A percentile compares a stretch with the other conserved stretches of the same genome.
Evolutionary conservation across 164 flowering plant genomes (phyloP).

Genomic region (Platanus orientalis): DNA sequence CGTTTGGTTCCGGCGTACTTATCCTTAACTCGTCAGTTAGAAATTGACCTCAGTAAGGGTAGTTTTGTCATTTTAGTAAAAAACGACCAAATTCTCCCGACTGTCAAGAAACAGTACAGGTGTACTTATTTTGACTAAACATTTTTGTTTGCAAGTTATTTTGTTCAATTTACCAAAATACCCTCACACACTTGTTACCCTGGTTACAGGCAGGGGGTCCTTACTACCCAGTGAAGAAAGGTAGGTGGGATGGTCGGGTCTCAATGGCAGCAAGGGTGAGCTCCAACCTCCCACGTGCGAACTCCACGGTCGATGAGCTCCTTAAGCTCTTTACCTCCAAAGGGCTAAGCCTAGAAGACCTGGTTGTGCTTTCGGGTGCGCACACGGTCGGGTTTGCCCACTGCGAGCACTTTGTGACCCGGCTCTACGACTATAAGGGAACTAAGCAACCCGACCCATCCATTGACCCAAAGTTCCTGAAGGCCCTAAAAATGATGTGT

Average conservation of each 20-base stretch:
- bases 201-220: slow-evolving; percentile 81
- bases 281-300: slow-evolving; percentile 60
- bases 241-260: slow-evolving; percentile 73
- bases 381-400: slow-evolving; percentile 90
- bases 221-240: slow-evolving; percentile 72
- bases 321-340: slow-evolving; percentile 64
- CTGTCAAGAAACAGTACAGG: neutral
- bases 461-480: slow-evolving; percentile 63
- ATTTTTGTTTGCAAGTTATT: too few species aligned
- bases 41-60: too few species aligned
- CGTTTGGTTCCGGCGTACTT: neutral
- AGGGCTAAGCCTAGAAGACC: slow-evolving; percentile 61
- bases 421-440: slow-evolving; percentile 58
- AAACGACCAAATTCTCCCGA: too few species aligned
- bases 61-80: neutral
- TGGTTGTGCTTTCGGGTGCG: slow-evolving; percentile 88
- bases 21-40: too few species aligned
- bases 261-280: slow-evolving; percentile 59
- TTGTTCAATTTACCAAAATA: neutral
- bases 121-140: too few species aligned
- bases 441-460: slow-evolving; percentile 56
- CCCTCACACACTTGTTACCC: neutral
- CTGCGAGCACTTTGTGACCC: slow-evolving; percentile 47
- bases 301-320: slow-evolving; percentile 58
- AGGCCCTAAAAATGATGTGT: slow-evolving; percentile 67